Conservation (phyloP, 108 stramenopile genomes). For the Seminavis robusta region DNA sequence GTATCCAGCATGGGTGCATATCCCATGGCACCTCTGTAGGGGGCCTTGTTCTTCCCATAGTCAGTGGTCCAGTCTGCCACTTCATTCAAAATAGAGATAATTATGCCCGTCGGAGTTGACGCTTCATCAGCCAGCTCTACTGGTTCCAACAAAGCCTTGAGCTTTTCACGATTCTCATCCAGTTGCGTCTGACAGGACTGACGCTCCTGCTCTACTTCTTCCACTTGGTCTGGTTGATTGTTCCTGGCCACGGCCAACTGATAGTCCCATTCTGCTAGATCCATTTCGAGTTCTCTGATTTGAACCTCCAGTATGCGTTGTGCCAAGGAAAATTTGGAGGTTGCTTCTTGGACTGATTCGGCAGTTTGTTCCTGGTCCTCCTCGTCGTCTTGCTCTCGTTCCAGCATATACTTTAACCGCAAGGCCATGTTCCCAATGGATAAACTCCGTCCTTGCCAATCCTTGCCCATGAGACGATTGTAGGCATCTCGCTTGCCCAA, state of each 20-base stretch:
- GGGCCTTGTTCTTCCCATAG: slow-evolving; percentile 40
- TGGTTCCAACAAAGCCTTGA: slow-evolving; percentile 10
- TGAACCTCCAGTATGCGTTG: slow-evolving; percentile 63
- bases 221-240: slow-evolving; percentile 2
- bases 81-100: slow-evolving; percentile 18
- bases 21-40: slow-evolving; percentile 82
- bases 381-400: slow-evolving; percentile 19
- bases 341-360: slow-evolving; percentile 15
- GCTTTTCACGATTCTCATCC: slow-evolving; percentile 16
- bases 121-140: too few relatives aligned
- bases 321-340: slow-evolving; percentile 40
- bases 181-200: slow-evolving; percentile 8
- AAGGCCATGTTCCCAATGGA: slow-evolving; percentile 47
- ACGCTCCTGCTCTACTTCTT: slow-evolving; percentile 2
- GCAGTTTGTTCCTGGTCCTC: slow-evolving; percentile 12
- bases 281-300: slow-evolving; percentile 61
- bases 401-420: slow-evolving; percentile 35
- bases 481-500: slow-evolving; percentile 87
- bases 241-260: slow-evolving; percentile 42
- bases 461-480: slow-evolving; percentile 81
- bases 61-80: slow-evolving; percentile 20
- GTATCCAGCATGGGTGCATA: slow-evolving; percentile 58
- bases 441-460: slow-evolving; percentile 57
- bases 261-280: slow-evolving; percentile 68
- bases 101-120: too few relatives aligned